Conservation (phyloP, 495 filamentous ascomycete species). For the Thermothielavioides terrestris region DNA sequence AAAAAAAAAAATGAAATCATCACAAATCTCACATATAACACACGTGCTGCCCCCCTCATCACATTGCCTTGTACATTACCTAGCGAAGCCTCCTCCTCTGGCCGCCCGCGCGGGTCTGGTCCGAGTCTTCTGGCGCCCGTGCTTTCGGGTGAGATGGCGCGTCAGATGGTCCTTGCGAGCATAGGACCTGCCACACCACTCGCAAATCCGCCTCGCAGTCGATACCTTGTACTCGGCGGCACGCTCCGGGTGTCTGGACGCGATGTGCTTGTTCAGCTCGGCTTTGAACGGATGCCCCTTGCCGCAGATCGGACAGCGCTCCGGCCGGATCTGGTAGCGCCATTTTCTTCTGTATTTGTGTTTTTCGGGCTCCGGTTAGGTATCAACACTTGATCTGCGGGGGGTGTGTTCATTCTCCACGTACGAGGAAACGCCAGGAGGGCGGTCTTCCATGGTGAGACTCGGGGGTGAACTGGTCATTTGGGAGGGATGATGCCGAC, state of each 20-base stretch:
- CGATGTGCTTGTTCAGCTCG: constrained; percentile 1
- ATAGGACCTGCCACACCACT: background rate
- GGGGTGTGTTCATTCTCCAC: too few species aligned
- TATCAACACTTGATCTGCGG: background rate
- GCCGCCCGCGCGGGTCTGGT: too few species aligned
- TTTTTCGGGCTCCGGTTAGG: background rate
- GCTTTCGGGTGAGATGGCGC: constrained; percentile 1
- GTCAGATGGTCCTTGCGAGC: background rate
- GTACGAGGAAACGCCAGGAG: background rate
- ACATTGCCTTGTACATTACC: background rate
- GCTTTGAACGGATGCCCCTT: background rate
- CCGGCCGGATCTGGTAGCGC: background rate
- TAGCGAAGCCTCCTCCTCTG: too few species aligned
- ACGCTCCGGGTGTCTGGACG: background rate
- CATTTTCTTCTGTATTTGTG: background rate
- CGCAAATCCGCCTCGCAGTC: background rate
- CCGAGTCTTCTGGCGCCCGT: background rate
- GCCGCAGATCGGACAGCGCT: background rate
- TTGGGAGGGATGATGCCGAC: too few species aligned
- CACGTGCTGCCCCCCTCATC: too few species aligned
- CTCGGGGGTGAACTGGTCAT: background rate
- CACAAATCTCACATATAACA: background rate
- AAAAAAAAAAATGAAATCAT: background rate
- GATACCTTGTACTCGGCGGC: background rate
- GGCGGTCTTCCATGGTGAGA: background rate